phyloP scores from a whole-genome alignment of 1,284 basidiomycete species.

The Sporisorium sorghi region DNA sequence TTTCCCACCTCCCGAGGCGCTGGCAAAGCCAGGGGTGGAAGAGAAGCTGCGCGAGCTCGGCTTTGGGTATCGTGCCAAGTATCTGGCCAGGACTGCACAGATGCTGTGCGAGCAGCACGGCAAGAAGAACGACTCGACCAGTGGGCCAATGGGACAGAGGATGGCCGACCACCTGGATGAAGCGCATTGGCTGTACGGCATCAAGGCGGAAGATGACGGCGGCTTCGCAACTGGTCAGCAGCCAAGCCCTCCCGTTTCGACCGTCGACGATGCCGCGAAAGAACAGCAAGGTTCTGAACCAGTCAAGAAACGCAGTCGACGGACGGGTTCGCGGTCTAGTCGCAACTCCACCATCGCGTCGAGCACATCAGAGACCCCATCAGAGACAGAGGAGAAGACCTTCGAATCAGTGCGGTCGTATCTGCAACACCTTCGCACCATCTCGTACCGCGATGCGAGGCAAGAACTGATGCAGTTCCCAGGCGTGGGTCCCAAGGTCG shows the following conservation, averaged over 20 bases:
- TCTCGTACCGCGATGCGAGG: slow-evolving; percentile 76
- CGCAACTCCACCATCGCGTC: not conserved
- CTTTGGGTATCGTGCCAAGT: slow-evolving; percentile 95
- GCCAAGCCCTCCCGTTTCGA: not conserved
- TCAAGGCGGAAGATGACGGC: slow-evolving; percentile 26
- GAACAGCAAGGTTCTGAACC: not conserved
- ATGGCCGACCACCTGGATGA: slow-evolving; percentile 20
- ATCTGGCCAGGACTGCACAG: slow-evolving; percentile 83
- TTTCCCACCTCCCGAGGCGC: slow-evolving; percentile 81
- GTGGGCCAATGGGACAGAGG: not conserved
- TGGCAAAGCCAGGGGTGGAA: slow-evolving; percentile 75
- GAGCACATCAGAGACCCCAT: not conserved
- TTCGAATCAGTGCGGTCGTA: slow-evolving; percentile 72
- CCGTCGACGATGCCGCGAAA: not conserved
- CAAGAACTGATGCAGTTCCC: slow-evolving; percentile 80
- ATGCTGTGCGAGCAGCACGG: slow-evolving; percentile 75
- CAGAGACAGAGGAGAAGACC: slow-evolving; percentile 23
- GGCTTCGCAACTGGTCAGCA: not conserved
- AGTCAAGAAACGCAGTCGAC: slow-evolving; percentile 16
- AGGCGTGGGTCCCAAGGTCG: slow-evolving; percentile 88
- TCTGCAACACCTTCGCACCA: slow-evolving; percentile 75
- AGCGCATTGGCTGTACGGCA: slow-evolving; percentile 29
- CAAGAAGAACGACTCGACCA: not conserved
- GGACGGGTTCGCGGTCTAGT: slow-evolving; percentile 8
- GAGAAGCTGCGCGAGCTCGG: slow-evolving; percentile 80